Conservation (phyloP, 2,329 filamentous ascomycete species). For the Colletotrichum paranaense region DNA sequence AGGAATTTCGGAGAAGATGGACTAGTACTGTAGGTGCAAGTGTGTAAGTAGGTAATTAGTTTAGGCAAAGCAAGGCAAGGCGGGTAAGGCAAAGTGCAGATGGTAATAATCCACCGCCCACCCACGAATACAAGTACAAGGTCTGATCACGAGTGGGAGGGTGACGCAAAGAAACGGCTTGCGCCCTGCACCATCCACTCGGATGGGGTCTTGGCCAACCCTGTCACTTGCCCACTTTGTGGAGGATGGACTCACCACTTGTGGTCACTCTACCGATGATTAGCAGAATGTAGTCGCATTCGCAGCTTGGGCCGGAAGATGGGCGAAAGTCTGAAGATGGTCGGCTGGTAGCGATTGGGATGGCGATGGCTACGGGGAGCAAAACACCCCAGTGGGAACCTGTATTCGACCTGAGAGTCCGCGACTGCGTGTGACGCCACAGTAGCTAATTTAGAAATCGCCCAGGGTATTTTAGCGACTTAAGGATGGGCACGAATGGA, state of each 20-base stretch:
- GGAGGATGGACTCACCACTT: conserved; percentile 1
- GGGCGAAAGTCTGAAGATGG: background rate
- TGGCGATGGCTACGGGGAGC: background rate
- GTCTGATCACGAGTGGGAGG: conserved; percentile 30
- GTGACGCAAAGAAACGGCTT: conserved; percentile 34
- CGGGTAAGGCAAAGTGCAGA: conserved; percentile 7
- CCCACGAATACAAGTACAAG: background rate
- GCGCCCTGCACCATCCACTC: conserved; percentile 22
- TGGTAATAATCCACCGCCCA: conserved; percentile 5
- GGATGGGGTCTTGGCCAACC: background rate
- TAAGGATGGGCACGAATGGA: conserved; percentile 13
- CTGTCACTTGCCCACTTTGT: conserved; percentile 24
- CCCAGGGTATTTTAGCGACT: conserved; percentile 19
- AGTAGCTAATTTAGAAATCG: conserved; percentile 13
- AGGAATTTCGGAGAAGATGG: background rate
- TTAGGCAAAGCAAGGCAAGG: conserved; percentile 5
- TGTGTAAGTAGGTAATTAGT: conserved; percentile 15
- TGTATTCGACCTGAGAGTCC: background rate
- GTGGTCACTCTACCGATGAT: background rate
- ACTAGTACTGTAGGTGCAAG: conserved; percentile 20
- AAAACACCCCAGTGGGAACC: background rate
- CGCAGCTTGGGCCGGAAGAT: background rate
- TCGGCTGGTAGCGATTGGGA: background rate
- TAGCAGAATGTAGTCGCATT: background rate
- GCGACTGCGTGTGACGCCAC: conserved; percentile 20